Base-by-base conservation (phyloP, 2,329 filamentous ascomycete species). In the Nigrospora osmanthi region DNA sequence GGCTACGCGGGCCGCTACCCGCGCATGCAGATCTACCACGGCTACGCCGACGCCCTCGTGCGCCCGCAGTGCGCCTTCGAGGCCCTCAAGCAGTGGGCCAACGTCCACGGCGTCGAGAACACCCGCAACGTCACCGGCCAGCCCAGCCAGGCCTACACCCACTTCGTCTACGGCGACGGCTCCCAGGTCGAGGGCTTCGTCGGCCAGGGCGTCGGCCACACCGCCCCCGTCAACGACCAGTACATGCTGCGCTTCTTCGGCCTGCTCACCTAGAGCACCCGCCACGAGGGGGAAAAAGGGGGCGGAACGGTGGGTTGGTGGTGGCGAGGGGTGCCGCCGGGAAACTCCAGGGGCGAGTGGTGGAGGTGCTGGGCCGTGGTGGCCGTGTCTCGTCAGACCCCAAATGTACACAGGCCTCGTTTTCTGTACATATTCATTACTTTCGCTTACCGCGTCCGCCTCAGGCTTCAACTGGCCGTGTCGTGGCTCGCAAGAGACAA, bases 1-100 rank as follows among this genome's bases (percentile, higher is more conserved):
- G 59, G 59, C 2, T 68, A 63, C 42, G 56, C 28, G 2, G 64
- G 64, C n/a, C 43, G 48, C 4, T 58, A 61, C 17, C 62, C 65
- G 1, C 54, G 58, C 30, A 54, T 68, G 54, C 53, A 58, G 47
- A 61, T 61, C 11, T 65, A 53, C 47, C 65, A 67, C 38, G 65
- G 65, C 14, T 56, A 55, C 12, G 53, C 48, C n/a, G 65, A 68
- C 43, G 50, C 45, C 2, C 49, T 61, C 9, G 58, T 66, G 11
- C 49, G 47, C 13, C 51, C 54, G 16, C 48, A 54, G 9, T 61
- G 60, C 43, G 48, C 50, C 12, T 46, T 48, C 15, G 55, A 58
- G 39, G 49, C 53, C 23, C 50, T 58, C 17, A 58, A 60, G 46
- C 54, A 58, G 49, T 60, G 55, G 55, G 44, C 47, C 23, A 48